Evolutionary conservation across 768 basidiomycete species (phyloP).

Genomic region (Collybia mongolica): DNA sequence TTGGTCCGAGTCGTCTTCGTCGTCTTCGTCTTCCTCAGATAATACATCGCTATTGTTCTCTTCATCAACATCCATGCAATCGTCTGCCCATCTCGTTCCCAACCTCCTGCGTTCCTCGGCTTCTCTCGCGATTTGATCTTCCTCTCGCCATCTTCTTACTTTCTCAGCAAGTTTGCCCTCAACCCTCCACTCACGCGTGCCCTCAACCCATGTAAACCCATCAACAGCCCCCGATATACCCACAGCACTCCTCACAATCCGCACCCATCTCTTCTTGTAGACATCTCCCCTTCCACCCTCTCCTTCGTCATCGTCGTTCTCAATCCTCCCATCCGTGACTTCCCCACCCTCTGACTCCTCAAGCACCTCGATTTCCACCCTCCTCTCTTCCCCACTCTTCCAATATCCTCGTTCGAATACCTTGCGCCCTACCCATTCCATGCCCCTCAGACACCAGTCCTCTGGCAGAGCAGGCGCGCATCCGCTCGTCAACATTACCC

Average conservation of each 20-base stretch:
- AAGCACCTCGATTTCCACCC: slow-evolving; percentile 78
- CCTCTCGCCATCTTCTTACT: slow-evolving; percentile 65
- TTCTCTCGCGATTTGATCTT: slow-evolving; percentile 64
- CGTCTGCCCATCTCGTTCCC: slow-evolving; percentile 62
- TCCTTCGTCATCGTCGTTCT: slow-evolving; percentile 57
- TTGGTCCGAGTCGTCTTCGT: slow-evolving; percentile 68
- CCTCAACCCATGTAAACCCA: slow-evolving; percentile 70
- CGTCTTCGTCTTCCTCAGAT: slow-evolving; percentile 54
- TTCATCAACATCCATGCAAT: slow-evolving; percentile 68
- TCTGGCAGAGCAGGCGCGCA: slow-evolving; percentile 78
- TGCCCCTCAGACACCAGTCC: slow-evolving; percentile 94
- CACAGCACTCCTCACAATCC: slow-evolving; percentile 69
- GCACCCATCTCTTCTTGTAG: slow-evolving; percentile 62
- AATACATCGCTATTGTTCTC: slow-evolving; percentile 44
- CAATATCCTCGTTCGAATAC: slow-evolving; percentile 95
- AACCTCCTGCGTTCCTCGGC: slow-evolving; percentile 67
- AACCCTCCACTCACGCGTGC: slow-evolving; percentile 60
- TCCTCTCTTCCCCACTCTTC: slow-evolving; percentile 71
- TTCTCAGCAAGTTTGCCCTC: slow-evolving; percentile 68
- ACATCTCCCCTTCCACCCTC: slow-evolving; percentile 30
- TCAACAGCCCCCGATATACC: slow-evolving; percentile 68
- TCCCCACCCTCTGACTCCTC: slow-evolving; percentile 56
- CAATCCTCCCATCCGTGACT: slow-evolving; percentile 75
- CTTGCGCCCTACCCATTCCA: slow-evolving; percentile 92
- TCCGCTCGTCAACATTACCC: slow-evolving; percentile 67